Percentiles rank a stretch among this genome's conserved stretches.
phyloP scores from a whole-genome alignment of 768 basidiomycete species.

The Ramaria sp. region DNA sequence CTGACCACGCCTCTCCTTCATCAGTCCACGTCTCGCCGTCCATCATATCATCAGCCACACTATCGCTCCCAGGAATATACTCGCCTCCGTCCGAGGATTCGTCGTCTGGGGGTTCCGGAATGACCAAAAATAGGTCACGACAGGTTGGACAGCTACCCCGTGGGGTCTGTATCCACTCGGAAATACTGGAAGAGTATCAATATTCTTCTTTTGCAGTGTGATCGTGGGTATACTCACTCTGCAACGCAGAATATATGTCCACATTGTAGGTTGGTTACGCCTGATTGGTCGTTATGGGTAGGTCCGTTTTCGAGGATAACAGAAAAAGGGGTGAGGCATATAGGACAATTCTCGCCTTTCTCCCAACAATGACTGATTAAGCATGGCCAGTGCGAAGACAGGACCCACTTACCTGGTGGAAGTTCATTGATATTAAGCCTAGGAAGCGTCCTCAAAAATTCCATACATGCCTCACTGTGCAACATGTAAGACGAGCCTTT shows the following conservation, averaged over 20 bases:
- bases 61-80: constrained; percentile 38
- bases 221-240: constrained; percentile 35
- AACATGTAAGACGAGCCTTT: neutral
- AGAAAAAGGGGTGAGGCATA: constrained; percentile 48
- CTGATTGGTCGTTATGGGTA: constrained; percentile 18
- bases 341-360: constrained; percentile 43
- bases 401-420: neutral
- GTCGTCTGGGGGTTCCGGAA: constrained; percentile 44
- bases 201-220: neutral
- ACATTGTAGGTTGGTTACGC: constrained; percentile 51
- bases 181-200: constrained; percentile 29
- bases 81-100: constrained; percentile 61
- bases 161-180: constrained; percentile 53
- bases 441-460: neutral
- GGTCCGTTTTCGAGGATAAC: constrained; percentile 25
- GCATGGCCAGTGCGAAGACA: neutral
- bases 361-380: neutral
- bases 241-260: constrained; percentile 58
- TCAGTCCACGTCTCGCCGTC: constrained; percentile 33
- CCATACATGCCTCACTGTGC: neutral
- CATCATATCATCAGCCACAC: constrained; percentile 28
- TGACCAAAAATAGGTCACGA: constrained; percentile 45
- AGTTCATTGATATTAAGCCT: neutral
- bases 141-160: constrained; percentile 68
- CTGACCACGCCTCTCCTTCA: constrained; percentile 29